A percentile compares a stretch with the other conserved stretches of the same genome.
phyloP scores from a whole-genome alignment of 2,329 filamentous ascomycete species.

The Daldinia eschscholtzii region DNA sequence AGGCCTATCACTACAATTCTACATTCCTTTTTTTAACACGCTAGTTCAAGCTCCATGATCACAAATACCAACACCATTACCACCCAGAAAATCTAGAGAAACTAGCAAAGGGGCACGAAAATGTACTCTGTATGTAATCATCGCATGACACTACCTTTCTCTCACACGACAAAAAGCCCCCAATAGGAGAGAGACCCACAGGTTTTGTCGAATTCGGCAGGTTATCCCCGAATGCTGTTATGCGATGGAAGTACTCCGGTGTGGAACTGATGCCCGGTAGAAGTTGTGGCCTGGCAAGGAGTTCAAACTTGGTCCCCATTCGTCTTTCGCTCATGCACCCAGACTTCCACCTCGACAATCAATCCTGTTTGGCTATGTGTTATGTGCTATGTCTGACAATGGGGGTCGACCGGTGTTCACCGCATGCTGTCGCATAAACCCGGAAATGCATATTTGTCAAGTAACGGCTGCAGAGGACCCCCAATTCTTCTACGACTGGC shows the following conservation, averaged over 20 bases:
- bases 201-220: slow-evolving; percentile 20
- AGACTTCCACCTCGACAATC: slow-evolving; percentile 17
- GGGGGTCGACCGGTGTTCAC: slow-evolving; percentile 34
- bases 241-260: slow-evolving; percentile 7
- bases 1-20: neutral
- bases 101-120: slow-evolving; percentile 2
- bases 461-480: slow-evolving; percentile 38
- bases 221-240: slow-evolving; percentile 5
- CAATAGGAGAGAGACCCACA: slow-evolving; percentile 16
- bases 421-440: slow-evolving; percentile 36
- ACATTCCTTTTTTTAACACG: neutral
- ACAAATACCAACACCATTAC: neutral
- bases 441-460: slow-evolving; percentile 27
- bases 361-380: slow-evolving; percentile 10
- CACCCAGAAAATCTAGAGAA: neutral
- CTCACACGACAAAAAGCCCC: slow-evolving; percentile 14
- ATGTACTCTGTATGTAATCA: slow-evolving; percentile 8
- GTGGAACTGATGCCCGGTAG: slow-evolving; percentile 13
- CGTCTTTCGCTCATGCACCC: slow-evolving; percentile 6
- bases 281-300: slow-evolving; percentile 19
- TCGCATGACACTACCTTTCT: slow-evolving; percentile 12
- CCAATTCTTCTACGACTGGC: slow-evolving; percentile 21
- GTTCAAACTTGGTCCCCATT: slow-evolving; percentile 17
- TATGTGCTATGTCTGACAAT: slow-evolving; percentile 13
- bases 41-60: neutral